Evolutionary conservation across 2,329 filamentous ascomycete genomes (phyloP).

Genomic region (Fusarium sp.): DNA sequence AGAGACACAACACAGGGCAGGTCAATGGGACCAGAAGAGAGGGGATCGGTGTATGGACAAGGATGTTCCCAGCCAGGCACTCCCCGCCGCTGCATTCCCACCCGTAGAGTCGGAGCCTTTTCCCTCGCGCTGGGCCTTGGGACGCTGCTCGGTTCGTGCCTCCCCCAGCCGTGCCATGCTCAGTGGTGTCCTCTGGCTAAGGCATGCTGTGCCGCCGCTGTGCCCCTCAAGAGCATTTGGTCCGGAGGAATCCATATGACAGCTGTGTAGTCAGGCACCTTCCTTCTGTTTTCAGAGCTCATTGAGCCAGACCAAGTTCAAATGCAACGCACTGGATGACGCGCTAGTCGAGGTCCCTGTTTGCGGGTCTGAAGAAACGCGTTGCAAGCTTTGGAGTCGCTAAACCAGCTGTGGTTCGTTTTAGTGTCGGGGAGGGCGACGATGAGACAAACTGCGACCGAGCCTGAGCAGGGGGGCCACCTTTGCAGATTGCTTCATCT

Average conservation of each 20-base stretch:
- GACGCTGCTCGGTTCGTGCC: conserved; percentile 16
- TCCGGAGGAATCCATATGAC: not conserved
- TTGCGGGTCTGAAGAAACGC: conserved; percentile 39
- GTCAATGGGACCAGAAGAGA: conserved; percentile 33
- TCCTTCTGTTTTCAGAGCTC: conserved; percentile 17
- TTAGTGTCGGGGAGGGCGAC: conserved; percentile 41
- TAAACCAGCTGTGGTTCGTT: conserved; percentile 41
- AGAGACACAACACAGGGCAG: conserved; percentile 12
- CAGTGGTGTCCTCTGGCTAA: conserved; percentile 1
- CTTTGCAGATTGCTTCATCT: conserved; percentile 40
- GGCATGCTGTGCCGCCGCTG: conserved; percentile 19
- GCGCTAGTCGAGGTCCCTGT: conserved; percentile 33
- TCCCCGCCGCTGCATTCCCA: conserved; percentile 34
- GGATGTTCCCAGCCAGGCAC: conserved; percentile 36
- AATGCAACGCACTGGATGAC: conserved; percentile 30
- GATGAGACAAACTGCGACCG: conserved; percentile 32
- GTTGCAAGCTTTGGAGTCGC: conserved; percentile 31
- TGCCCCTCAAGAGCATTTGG: conserved; percentile 5
- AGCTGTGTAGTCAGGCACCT: conserved; percentile 6
- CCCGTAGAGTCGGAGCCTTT: conserved; percentile 36
- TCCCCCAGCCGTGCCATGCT: conserved; percentile 21
- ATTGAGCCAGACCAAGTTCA: conserved; percentile 15
- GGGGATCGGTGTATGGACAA: conserved; percentile 35
- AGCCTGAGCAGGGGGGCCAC: conserved; percentile 31
- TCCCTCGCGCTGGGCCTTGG: conserved; percentile 14